Conservation (phyloP, 1,284 basidiomycete species). For the Leccinum angustisporum region DNA sequence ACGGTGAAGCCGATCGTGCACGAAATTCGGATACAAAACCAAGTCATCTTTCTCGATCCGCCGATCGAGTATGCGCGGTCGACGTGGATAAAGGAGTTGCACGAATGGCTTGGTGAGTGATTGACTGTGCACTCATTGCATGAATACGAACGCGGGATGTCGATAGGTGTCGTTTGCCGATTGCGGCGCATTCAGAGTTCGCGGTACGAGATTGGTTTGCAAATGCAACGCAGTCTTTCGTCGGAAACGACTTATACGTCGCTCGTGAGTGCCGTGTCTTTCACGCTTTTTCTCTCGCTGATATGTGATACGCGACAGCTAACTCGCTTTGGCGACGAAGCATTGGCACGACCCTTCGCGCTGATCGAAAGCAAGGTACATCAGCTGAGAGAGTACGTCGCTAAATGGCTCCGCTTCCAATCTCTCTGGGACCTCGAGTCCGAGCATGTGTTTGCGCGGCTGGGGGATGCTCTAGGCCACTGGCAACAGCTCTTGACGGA, state of each 20-base stretch:
- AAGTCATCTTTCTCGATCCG: slow-evolving; percentile 97
- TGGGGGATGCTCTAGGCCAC: slow-evolving; percentile 88
- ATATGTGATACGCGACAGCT: slow-evolving; percentile 50
- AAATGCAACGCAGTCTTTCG: slow-evolving; percentile 67
- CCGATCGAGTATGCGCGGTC: slow-evolving; percentile 93
- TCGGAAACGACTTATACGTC: slow-evolving; percentile 82
- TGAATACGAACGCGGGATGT: not conserved
- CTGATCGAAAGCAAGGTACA: slow-evolving; percentile 89
- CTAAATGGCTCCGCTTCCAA: slow-evolving; percentile 98
- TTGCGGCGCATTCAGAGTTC: slow-evolving; percentile 89
- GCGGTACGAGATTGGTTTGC: slow-evolving; percentile 92
- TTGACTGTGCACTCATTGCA: slow-evolving; percentile 30
- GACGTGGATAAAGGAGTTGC: slow-evolving; percentile 89
- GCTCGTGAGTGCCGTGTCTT: slow-evolving; percentile 52
- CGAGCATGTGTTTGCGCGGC: slow-evolving; percentile 92
- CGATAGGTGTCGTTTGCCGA: slow-evolving; percentile 80
- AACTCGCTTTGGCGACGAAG: slow-evolving; percentile 71
- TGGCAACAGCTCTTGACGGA: slow-evolving; percentile 97
- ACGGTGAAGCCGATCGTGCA: slow-evolving; percentile 83
- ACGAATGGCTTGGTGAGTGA: slow-evolving; percentile 78
- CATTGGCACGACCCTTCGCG: slow-evolving; percentile 80
- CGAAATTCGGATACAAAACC: slow-evolving; percentile 96
- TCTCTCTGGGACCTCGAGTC: slow-evolving; percentile 98
- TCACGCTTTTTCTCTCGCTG: not conserved
- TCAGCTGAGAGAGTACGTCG: slow-evolving; percentile 87